Conservation (phyloP, 257 asterid genomes). For the Agastache rugosa region DNA sequence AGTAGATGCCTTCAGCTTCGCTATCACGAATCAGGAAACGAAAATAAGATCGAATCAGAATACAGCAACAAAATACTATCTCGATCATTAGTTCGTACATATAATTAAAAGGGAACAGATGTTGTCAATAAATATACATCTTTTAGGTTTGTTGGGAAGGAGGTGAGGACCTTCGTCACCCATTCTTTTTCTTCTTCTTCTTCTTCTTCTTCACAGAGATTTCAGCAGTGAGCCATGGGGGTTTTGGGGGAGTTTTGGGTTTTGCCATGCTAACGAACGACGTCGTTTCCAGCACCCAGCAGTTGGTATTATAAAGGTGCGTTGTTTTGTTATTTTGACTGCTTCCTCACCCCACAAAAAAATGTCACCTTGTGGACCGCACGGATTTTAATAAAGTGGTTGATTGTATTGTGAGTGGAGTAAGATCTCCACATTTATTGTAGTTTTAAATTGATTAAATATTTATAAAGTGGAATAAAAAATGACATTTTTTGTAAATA, state of each 20-base stretch:
- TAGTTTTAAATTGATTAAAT: no score
- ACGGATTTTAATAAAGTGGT: no score
- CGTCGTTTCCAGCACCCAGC: no score
- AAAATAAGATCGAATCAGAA: conserved; percentile 10
- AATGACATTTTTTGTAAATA: no score
- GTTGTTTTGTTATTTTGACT: no score
- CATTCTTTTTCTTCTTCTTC: conserved; percentile 13
- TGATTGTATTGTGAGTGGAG: no score
- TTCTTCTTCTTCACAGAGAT: no score
- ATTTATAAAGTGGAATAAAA: no score
- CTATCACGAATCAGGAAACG: conserved; percentile 11
- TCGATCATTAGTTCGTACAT: neutral
- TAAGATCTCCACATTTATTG: no score
- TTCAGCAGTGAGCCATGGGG: neutral
- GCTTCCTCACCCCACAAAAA: no score
- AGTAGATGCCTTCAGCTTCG: neutral
- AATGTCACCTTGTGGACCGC: no score
- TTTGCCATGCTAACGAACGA: neutral
- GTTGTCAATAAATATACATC: neutral
- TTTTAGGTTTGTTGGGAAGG: conserved; percentile 31
- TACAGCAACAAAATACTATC: neutral
- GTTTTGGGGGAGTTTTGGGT: conserved; percentile 3
- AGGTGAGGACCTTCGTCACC: conserved; percentile 14
- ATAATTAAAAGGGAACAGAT: neutral
- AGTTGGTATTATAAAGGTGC: no score